Conservation (phyloP, 129 eudicot species). For the Escallonia herrerae region DNA sequence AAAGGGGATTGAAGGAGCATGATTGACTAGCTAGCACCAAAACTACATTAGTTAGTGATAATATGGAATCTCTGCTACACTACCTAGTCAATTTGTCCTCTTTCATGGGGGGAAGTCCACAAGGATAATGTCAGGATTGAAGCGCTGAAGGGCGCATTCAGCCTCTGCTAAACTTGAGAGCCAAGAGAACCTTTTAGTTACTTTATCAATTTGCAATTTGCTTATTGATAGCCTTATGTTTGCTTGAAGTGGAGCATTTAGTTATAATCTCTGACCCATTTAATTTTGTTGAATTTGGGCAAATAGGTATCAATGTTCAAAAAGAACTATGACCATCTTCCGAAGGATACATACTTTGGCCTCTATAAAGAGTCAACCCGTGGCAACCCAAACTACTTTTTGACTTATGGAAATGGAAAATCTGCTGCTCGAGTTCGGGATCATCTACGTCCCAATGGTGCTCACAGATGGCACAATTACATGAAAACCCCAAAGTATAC, state of each 20-base stretch:
- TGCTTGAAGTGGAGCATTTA: background rate
- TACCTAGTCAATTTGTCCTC: too few relatives aligned
- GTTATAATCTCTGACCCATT: background rate
- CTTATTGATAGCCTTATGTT: background rate
- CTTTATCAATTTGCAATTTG: background rate
- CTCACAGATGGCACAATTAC: conserved; percentile 97
- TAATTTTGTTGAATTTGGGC: background rate
- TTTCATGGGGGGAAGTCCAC: too few relatives aligned
- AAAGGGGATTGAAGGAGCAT: too few relatives aligned
- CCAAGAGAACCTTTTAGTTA: background rate
- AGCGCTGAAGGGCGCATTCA: too few relatives aligned
- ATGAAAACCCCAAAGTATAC: conserved; percentile 92
- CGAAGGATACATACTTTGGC: conserved; percentile 83
- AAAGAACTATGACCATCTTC: conserved; percentile 86
- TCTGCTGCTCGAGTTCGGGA: conserved; percentile 87
- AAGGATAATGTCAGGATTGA: too few relatives aligned
- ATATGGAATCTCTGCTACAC: too few relatives aligned
- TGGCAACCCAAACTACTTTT: conserved; percentile 90
- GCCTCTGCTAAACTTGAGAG: too few relatives aligned
- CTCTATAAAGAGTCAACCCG: conserved; percentile 91
- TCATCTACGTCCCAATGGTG: conserved; percentile 96
- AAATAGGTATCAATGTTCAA: conserved; percentile 87
- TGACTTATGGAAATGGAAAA: conserved; percentile 95
- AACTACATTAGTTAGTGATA: too few relatives aligned
- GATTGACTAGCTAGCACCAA: too few relatives aligned